Evolutionary conservation across 345 rosid genomes (phyloP).

Genomic region (Cardiospermum halicacabum): DNA sequence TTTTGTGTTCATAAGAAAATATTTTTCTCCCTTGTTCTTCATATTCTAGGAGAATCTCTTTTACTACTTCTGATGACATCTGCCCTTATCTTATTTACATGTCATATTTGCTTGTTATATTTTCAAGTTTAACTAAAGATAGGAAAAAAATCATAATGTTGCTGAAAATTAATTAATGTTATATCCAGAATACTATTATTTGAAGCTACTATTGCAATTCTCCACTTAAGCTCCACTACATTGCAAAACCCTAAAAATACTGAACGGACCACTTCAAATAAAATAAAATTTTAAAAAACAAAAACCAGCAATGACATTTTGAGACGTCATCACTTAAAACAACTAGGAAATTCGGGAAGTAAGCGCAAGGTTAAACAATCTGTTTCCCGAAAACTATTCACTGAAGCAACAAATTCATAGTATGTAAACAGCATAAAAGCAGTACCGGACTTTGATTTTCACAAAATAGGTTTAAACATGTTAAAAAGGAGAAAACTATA

Average conservation of each 20-base stretch:
- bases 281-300: too few relatives aligned
- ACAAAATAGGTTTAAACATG: constrained; percentile 2
- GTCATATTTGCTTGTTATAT: not conserved
- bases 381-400: not conserved
- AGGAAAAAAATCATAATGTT: too few relatives aligned
- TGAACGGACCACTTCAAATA: not conserved
- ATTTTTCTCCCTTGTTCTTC: not conserved
- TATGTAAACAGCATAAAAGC: not conserved
- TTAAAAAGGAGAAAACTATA: constrained; percentile 17
- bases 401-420: not conserved
- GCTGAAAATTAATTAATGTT: too few relatives aligned
- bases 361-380: not conserved
- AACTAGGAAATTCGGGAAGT: not conserved
- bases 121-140: not conserved
- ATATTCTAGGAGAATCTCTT: not conserved
- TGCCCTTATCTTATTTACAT: not conserved
- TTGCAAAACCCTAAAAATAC: not conserved
- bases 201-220: not conserved
- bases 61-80: not conserved
- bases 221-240: not conserved
- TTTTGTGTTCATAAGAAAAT: not conserved
- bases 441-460: not conserved
- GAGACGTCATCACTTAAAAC: not conserved
- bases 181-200: too few relatives aligned
- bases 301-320: not conserved